Evolutionary conservation across 179 eudicot species (phyloP), one percentile per base, ranked within the genome.

Genomic region (Carnegiea gigantea): DNA sequence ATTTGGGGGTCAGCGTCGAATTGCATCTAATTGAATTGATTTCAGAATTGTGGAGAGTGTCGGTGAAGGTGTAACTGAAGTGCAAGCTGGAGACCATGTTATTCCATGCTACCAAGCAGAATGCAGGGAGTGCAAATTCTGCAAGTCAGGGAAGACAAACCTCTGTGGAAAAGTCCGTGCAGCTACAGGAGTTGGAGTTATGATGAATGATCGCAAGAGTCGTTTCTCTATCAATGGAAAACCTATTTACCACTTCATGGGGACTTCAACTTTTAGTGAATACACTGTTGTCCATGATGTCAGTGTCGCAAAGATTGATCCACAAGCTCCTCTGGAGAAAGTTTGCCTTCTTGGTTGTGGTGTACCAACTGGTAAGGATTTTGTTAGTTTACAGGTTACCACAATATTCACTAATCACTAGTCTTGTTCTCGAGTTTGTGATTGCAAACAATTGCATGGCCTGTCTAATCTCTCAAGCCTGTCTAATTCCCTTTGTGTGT

Each of bases 311-410:
- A 97, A 97, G 88, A 89, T 95, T 87, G 95, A 93, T 80, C 97
- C 94, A 43, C 79, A 82, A 79, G 98, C 99, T 81, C 98, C 99
- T 51, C 72, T 95, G 88, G 99, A 97, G 48, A 97, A 97, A 93
- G 98, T 97, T 7, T 97, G 99, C 87, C 98, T 97, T 86, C 98
- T 97, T 68, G 98, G 99, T 38, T 97, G 99, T 84, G 99, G 99
- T 86, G 98, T 97, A 82, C 90, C 99, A 38, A 97, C 99, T 28
- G 99, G 98, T 90, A 89, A 80, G 83, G 70, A 3, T 75, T 76
- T 51, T 46, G 48, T 23, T 62, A 21, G 3, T 48, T 70, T 76
- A 7, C 28, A 59, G 28, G n/a, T 36, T 73, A 72, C 44, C 18
- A 21, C 23, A 20, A 79, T 8, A 4, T 57, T 54, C 15, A 75